phyloP scores from a whole-genome alignment of 257 asterid genomes.

The Nicotiana benthamiana region DNA sequence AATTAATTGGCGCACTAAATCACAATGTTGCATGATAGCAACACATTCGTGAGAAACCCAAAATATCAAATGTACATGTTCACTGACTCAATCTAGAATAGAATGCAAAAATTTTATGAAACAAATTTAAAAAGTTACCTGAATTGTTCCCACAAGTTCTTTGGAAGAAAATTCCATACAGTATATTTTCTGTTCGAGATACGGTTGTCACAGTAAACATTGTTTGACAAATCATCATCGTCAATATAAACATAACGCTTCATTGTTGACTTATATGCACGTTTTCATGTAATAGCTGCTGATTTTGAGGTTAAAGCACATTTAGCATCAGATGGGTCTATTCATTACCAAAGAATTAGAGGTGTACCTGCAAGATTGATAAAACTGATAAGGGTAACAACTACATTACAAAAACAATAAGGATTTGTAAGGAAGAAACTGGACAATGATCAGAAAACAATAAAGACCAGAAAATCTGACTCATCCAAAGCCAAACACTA shows the following conservation, averaged over 20 bases:
- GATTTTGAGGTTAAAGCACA: neutral
- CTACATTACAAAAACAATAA: neutral
- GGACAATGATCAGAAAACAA: neutral
- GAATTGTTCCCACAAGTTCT: conserved; percentile 98
- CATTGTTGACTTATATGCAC: conserved; percentile 33
- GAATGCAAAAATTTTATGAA: neutral
- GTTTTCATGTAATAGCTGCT: neutral
- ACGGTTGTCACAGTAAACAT: conserved; percentile 77
- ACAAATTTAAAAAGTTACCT: conserved; percentile 35
- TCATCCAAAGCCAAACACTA: neutral
- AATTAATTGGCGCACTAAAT: neutral
- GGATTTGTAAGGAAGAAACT: neutral
- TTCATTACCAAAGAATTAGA: neutral
- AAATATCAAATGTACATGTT: neutral
- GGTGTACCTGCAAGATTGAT: conserved; percentile 2
- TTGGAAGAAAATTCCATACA: conserved; percentile 88
- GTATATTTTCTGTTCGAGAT: conserved; percentile 94
- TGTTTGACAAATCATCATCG: conserved; percentile 65
- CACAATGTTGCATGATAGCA: neutral
- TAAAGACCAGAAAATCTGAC: neutral
- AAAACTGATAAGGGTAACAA: neutral
- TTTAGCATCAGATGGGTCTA: conserved; percentile 4
- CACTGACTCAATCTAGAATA: neutral
- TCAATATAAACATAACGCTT: conserved; percentile 85
- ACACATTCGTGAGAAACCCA: neutral